Evolutionary conservation across 2,329 filamentous ascomycete species (phyloP).

Genomic region (Aureobasidium sp.): DNA sequence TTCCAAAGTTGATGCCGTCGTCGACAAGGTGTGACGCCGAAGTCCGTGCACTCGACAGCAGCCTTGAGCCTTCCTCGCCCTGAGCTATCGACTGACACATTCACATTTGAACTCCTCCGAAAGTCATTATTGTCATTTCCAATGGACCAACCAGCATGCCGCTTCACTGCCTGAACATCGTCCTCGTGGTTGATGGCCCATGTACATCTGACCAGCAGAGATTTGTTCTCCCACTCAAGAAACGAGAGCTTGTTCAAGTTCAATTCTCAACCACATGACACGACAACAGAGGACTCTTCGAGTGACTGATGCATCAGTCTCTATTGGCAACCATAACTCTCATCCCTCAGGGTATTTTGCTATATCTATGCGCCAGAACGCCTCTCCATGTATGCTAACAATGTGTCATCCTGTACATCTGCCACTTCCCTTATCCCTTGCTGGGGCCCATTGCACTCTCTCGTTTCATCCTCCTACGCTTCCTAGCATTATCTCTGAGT

Average conservation of each 20-base stretch:
- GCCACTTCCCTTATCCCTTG: slow-evolving; percentile 17
- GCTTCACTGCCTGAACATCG: no score
- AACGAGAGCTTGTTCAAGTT: no score
- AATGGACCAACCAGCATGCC: no score
- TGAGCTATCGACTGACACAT: no score
- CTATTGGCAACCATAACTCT: neutral
- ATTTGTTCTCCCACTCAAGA: no score
- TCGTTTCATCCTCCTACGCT: slow-evolving; percentile 54
- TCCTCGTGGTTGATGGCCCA: no score
- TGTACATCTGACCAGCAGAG: no score
- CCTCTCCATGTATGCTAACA: slow-evolving; percentile 8
- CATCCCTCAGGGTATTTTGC: slow-evolving; percentile 14
- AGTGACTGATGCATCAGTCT: neutral
- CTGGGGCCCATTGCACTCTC: slow-evolving; percentile 34
- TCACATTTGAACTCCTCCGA: no score
- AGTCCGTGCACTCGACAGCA: neutral
- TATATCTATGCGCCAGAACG: slow-evolving; percentile 2
- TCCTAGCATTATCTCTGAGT: slow-evolving; percentile 52
- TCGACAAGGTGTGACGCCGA: neutral
- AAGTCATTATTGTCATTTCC: no score
- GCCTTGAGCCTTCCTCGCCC: no score
- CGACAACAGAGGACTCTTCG: neutral
- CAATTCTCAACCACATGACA: neutral
- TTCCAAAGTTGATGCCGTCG: neutral
- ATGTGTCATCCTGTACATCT: slow-evolving; percentile 5